Evolutionary conservation across 441 rosid species (phyloP), one percentile per base, ranked within the genome.

Genomic region (Populus hybrid): DNA sequence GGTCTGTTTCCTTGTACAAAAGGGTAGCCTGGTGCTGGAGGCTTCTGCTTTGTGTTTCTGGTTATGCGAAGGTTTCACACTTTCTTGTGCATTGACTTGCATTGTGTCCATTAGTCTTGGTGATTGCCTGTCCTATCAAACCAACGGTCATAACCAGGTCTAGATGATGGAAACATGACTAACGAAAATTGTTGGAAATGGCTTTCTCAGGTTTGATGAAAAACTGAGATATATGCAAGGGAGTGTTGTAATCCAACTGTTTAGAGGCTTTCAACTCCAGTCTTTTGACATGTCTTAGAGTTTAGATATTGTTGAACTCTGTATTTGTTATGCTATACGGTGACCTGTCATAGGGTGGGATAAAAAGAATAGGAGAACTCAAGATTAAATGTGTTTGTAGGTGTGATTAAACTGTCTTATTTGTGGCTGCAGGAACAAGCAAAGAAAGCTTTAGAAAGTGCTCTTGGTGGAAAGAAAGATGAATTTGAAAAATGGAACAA

Each of bases 391-490:
- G 90, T 85, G 82, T 86, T 6, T 88, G 83, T 71, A 84, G 86
- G 76, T 76, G 87, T 82, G 82, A 83, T 28, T 93, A 93, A 83
- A 89, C 87, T 63, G 88, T 86, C 95, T 7, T 65, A 28, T 79
- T 23, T 72, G n/a, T 79, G 78, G 64, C 74, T 78, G 79, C 83
- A 94, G 97, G 97, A 94, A 24, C 93, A 89, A 90, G 99, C 99
- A 76, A 90, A 86, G 80, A 93, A 89, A 83, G 91, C 99, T 68
- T 84, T 94, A 83, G 99, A 94, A 79, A 87, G 86, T 68, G 97
- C 99, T 14, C 91, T 94, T 42, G 99, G 94, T 24, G 99, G 90
- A 71, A 93, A 93, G 92, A 91, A 90, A 75, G 85, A 68, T 73
- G 97, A 93, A 81, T 91, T 89, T 65, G 93, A 92, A 77, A 88